Percentiles rank a stretch among this genome's conserved stretches.
phyloP scores from a whole-genome alignment of 2,329 filamentous ascomycete species.

The Aspergillus intermedius region DNA sequence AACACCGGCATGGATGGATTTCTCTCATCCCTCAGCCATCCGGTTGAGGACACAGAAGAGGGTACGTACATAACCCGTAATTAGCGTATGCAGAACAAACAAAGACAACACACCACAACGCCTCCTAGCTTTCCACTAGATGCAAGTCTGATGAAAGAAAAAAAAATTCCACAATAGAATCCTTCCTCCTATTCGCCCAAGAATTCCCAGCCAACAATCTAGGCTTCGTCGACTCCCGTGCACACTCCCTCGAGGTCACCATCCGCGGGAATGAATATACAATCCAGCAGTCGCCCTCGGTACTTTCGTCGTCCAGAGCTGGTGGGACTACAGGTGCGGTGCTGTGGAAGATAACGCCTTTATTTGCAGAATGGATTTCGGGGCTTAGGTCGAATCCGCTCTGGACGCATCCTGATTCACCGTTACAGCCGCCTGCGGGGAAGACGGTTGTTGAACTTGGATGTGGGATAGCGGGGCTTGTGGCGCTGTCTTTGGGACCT shows the following conservation, averaged over 20 bases:
- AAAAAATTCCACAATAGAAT: constrained; percentile 52
- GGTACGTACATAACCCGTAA: constrained; percentile 35
- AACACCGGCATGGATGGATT: constrained; percentile 24
- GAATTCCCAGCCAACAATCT: constrained; percentile 67
- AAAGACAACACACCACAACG: neutral
- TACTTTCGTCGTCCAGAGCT: constrained; percentile 69
- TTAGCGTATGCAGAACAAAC: neutral
- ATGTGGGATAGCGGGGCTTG: constrained; percentile 76
- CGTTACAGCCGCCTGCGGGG: constrained; percentile 50
- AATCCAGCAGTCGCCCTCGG: constrained; percentile 74
- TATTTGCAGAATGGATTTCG: constrained; percentile 74
- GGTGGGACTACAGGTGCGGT: constrained; percentile 74
- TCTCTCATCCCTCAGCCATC: constrained; percentile 40
- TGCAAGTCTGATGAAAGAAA: neutral
- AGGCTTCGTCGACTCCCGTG: constrained; percentile 73
- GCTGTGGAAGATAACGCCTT: constrained; percentile 84
- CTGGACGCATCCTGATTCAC: constrained; percentile 39
- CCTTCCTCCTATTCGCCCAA: constrained; percentile 78
- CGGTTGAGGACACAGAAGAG: constrained; percentile 55
- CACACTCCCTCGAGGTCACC: constrained; percentile 58
- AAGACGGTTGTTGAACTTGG: constrained; percentile 69
- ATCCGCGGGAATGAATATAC: constrained; percentile 64
- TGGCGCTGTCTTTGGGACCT: constrained; percentile 62
- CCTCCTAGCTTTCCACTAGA: too few species aligned
- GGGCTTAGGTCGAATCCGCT: constrained; percentile 52